These are phyloP conservation scores for Trichoderma asperelloides DNA, from an alignment of 495 filamentous ascomycete genomes.

Conservation along the genomic window DNA sequence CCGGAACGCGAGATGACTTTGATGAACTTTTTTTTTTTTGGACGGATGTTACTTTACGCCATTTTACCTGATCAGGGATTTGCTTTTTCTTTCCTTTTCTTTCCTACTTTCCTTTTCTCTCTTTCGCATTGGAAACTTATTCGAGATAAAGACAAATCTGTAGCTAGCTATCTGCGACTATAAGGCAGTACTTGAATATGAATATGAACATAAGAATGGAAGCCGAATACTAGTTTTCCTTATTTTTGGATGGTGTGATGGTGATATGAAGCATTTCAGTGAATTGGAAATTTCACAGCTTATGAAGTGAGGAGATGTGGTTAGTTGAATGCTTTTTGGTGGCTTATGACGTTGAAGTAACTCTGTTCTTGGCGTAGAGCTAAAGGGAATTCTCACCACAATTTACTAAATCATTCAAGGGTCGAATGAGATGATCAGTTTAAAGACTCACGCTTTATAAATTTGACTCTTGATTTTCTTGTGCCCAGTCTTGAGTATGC, in stretches of 20 bases:
- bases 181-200: not conserved
- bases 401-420: too few species aligned
- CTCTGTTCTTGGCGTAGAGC: too few species aligned
- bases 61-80: not conserved
- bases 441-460: too few species aligned
- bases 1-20: not conserved
- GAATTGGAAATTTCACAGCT: not conserved
- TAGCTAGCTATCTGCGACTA: not conserved
- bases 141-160: not conserved
- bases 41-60: not conserved
- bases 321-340: too few species aligned
- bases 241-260: not conserved
- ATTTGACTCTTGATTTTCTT: too few species aligned
- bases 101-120: not conserved
- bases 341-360: too few species aligned
- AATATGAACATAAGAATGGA: constrained; percentile 2
- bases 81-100: not conserved
- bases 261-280: not conserved
- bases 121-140: not conserved
- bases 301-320: not conserved
- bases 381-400: too few species aligned
- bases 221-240: not conserved
- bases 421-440: too few species aligned
- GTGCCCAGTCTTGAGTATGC: too few species aligned
- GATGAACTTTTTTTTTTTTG: not conserved